These are phyloP conservation scores for Penicillium pancosmium DNA, from an alignment of 495 filamentous ascomycete species.

Conservation along the genomic window DNA sequence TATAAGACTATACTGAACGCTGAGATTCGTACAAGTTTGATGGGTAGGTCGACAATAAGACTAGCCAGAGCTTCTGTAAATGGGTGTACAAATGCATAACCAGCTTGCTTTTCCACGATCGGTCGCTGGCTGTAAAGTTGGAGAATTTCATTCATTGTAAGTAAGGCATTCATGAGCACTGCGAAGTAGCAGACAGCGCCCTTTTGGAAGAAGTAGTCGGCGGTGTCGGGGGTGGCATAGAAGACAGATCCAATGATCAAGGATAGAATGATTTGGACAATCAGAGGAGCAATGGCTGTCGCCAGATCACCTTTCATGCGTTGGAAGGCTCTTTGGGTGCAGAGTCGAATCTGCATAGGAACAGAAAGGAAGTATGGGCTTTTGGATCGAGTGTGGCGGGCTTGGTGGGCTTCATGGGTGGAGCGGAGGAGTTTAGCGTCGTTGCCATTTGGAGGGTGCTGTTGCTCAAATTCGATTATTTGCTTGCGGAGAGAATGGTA, in stretches of 20 bases:
- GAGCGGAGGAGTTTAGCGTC: slow-evolving; percentile 31
- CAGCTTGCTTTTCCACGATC: slow-evolving; percentile 63
- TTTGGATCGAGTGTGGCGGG: slow-evolving; percentile 32
- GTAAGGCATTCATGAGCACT: slow-evolving; percentile 62
- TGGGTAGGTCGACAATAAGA: slow-evolving; percentile 57
- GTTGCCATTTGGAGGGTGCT: slow-evolving; percentile 23
- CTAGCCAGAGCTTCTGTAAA: slow-evolving; percentile 58
- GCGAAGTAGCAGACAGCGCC: slow-evolving; percentile 87
- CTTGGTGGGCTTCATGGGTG: slow-evolving; percentile 31
- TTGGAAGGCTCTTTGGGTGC: slow-evolving; percentile 50
- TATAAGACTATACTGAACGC: slow-evolving; percentile 58
- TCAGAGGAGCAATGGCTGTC: slow-evolving; percentile 65
- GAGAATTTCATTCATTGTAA: slow-evolving; percentile 57
- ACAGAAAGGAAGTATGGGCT: slow-evolving; percentile 48
- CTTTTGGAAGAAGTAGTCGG: slow-evolving; percentile 34
- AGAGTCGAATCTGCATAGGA: slow-evolving; percentile 51
- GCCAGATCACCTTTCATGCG: slow-evolving; percentile 67
- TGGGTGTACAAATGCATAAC: slow-evolving; percentile 63
- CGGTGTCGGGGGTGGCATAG: slow-evolving; percentile 53
- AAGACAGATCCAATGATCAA: slow-evolving; percentile 84
- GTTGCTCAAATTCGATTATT: slow-evolving; percentile 40
- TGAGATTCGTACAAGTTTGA: slow-evolving; percentile 45
- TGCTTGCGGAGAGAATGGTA: slow-evolving; percentile 50
- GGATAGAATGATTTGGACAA: slow-evolving; percentile 72
- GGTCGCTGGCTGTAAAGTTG: slow-evolving; percentile 57